A percentile compares a stretch with the other conserved stretches of the same genome.
Evolutionary conservation across 2,329 filamentous ascomycete genomes (phyloP).

Genomic region (Microsporum audouinii): DNA sequence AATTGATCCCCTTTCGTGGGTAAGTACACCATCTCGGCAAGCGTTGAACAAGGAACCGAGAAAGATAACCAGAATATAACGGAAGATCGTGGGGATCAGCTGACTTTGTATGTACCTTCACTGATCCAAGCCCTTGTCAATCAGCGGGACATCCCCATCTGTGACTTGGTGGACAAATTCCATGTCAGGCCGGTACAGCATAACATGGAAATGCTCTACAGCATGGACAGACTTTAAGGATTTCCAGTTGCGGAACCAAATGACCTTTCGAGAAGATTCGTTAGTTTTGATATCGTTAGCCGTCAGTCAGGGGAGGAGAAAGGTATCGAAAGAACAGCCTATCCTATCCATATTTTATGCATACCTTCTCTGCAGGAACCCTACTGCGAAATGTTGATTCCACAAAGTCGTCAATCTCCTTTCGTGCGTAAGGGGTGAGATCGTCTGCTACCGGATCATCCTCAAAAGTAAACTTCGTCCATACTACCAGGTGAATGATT

Average conservation of each 20-base stretch:
- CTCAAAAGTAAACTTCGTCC: constrained; percentile 41
- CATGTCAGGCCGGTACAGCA: constrained; percentile 60
- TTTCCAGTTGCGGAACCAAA: constrained; percentile 57
- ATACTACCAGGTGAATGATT: constrained; percentile 48
- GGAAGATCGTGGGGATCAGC: neutral
- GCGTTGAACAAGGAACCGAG: neutral
- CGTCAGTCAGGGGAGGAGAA: neutral
- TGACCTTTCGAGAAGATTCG: constrained; percentile 32
- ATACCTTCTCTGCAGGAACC: constrained; percentile 33
- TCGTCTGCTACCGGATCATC: constrained; percentile 37
- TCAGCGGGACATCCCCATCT: constrained; percentile 58
- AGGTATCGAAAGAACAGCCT: no score
- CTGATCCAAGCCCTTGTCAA: constrained; percentile 29
- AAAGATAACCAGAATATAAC: neutral
- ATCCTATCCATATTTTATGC: constrained; percentile 9
- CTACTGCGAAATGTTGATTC: constrained; percentile 46
- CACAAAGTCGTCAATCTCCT: constrained; percentile 41
- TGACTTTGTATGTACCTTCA: neutral
- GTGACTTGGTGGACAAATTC: constrained; percentile 61
- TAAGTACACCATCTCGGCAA: neutral
- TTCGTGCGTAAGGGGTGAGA: constrained; percentile 38
- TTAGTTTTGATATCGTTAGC: neutral
- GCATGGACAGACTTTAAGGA: constrained; percentile 49
- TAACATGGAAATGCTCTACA: constrained; percentile 47
- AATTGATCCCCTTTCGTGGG: no score